Evolutionary conservation across 2,329 filamentous ascomycete genomes (phyloP).

Genomic region (Ophiosphaerella narmari): DNA sequence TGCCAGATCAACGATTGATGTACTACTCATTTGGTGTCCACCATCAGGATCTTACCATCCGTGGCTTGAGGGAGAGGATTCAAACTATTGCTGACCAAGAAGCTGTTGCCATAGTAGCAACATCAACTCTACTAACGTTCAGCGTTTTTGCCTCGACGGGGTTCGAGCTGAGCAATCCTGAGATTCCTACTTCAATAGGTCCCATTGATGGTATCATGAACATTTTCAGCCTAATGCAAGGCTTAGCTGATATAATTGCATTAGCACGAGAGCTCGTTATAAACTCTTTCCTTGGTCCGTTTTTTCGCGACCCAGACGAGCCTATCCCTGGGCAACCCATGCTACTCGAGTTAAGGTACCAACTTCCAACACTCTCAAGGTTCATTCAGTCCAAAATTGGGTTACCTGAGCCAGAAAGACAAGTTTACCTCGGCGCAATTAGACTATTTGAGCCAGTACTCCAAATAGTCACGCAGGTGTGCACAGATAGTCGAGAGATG

Average conservation of each 20-base stretch:
- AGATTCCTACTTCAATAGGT: constrained; percentile 7
- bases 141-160: constrained; percentile 38
- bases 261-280: constrained; percentile 21
- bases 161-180: constrained; percentile 22
- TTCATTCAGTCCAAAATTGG: constrained; percentile 28
- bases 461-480: constrained; percentile 24
- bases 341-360: constrained; percentile 27
- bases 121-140: constrained; percentile 37
- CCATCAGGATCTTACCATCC: constrained; percentile 45
- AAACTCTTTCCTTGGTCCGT: constrained; percentile 29
- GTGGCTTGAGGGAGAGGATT: constrained; percentile 33
- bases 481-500: constrained; percentile 39
- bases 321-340: constrained; percentile 33
- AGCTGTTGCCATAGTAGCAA: constrained; percentile 37
- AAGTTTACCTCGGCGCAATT: constrained; percentile 19
- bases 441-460: constrained; percentile 25
- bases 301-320: constrained; percentile 24
- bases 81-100: constrained; percentile 36
- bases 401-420: constrained; percentile 21
- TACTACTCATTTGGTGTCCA: constrained; percentile 43
- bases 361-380: constrained; percentile 20
- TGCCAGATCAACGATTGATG: constrained; percentile 25
- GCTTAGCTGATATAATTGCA: constrained; percentile 38
- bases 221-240: constrained; percentile 42
- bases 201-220: constrained; percentile 41